These are phyloP conservation scores for Mikania micrantha DNA, from an alignment of 129 eudicot species.

Conservation along the genomic window DNA sequence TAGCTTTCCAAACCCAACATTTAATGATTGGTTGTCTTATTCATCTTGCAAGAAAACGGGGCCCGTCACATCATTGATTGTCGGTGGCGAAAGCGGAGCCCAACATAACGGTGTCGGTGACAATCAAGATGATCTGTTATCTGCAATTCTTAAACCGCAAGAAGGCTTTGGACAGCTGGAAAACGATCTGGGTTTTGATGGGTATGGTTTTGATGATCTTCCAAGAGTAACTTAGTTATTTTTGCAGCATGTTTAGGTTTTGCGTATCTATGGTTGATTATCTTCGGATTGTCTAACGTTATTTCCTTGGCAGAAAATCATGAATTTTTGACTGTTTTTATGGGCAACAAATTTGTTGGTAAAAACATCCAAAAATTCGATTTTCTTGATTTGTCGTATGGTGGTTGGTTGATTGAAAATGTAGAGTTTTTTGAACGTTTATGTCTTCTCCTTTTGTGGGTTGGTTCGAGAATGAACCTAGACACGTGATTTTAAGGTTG, in stretches of 20 bases:
- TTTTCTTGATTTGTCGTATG: background rate
- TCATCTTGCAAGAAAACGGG: slow-evolving; percentile 24
- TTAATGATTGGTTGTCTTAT: slow-evolving; percentile 4
- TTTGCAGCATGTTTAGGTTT: background rate
- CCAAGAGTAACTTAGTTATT: slow-evolving; percentile 35
- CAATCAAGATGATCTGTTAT: slow-evolving; percentile 72
- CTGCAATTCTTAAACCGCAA: slow-evolving; percentile 60
- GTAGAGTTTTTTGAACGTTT: slow-evolving; percentile 1
- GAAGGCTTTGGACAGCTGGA: slow-evolving; percentile 49
- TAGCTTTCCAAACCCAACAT: slow-evolving; percentile 39
- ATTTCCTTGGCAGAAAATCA: background rate
- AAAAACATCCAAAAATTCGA: slow-evolving; percentile 31
- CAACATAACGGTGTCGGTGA: slow-evolving; percentile 28
- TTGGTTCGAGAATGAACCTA: background rate
- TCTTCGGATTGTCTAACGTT: slow-evolving; percentile 2
- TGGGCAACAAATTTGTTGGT: slow-evolving; percentile 34
- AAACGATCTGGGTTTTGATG: slow-evolving; percentile 52
- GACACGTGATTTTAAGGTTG: background rate
- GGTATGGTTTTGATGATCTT: slow-evolving; percentile 62
- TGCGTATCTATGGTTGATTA: too few relatives aligned
- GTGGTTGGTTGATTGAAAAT: background rate
- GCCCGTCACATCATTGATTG: background rate
- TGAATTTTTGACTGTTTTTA: slow-evolving; percentile 38
- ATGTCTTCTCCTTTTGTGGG: background rate
- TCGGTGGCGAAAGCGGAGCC: slow-evolving; percentile 26